Percentiles rank a stretch among this genome's conserved stretches.
Conservation (phyloP, 1,284 basidiomycete species). For the Microbotryum violaceum region DNA sequence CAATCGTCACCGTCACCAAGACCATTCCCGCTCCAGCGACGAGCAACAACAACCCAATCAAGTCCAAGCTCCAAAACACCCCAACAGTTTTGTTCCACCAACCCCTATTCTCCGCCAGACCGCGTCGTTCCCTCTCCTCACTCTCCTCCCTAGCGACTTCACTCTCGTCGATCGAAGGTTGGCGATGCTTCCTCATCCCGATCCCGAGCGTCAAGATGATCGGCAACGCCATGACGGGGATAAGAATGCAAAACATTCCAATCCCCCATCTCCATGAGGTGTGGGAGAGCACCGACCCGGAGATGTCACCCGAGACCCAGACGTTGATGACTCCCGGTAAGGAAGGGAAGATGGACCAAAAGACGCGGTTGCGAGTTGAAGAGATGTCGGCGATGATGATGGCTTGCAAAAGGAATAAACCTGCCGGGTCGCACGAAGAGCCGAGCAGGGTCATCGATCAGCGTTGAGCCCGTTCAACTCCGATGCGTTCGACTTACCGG, state of each 20-base stretch:
- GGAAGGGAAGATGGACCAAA: constrained; percentile 40
- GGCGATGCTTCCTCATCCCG: constrained; percentile 21
- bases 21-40: constrained; percentile 40
- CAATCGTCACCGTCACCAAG: constrained; percentile 40
- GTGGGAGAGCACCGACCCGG: constrained; percentile 21
- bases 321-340: constrained; percentile 40
- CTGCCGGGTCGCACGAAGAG: neutral
- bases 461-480: no score
- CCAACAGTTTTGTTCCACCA: constrained; percentile 18
- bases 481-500: constrained; percentile 19
- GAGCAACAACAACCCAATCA: constrained; percentile 41
- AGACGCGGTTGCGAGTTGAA: constrained; percentile 37
- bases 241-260: constrained; percentile 40
- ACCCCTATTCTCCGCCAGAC: neutral
- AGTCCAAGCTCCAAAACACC: constrained; percentile 40
- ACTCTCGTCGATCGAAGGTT: constrained; percentile 7
- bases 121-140: neutral
- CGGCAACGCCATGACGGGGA: constrained; percentile 36
- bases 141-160: neutral
- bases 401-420: constrained; percentile 36
- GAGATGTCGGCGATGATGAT: constrained; percentile 41
- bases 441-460: no score
- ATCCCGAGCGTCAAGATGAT: constrained; percentile 37
- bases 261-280: constrained; percentile 37
- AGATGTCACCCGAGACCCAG: constrained; percentile 38